Evolutionary conservation across 768 basidiomycete genomes (phyloP).

Genomic region (Leucosporidium yakuticum): DNA sequence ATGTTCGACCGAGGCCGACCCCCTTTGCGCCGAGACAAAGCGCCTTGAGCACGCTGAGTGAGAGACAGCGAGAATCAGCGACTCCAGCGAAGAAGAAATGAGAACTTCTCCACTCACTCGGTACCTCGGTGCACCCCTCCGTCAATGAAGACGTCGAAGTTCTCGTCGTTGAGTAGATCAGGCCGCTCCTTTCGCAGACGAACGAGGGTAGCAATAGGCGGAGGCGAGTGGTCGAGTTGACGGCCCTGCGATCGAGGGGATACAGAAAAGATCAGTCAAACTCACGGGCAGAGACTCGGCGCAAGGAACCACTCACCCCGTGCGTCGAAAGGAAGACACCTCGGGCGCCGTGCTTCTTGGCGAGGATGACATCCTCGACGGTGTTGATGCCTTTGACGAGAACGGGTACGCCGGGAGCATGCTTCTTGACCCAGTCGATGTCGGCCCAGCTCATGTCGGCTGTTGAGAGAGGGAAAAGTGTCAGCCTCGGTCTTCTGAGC

Average conservation of each 20-base stretch:
- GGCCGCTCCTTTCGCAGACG: constrained; percentile 45
- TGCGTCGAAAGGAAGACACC: constrained; percentile 32
- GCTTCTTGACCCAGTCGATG: constrained; percentile 18
- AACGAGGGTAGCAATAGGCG: constrained; percentile 58
- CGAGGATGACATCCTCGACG: constrained; percentile 21
- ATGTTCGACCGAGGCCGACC: constrained; percentile 75
- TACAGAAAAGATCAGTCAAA: background rate
- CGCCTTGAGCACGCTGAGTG: constrained; percentile 44
- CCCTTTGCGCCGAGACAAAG: constrained; percentile 64
- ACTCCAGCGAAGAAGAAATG: background rate
- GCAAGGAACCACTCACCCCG: constrained; percentile 26
- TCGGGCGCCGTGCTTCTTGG: constrained; percentile 13
- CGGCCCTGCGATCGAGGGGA: constrained; percentile 43
- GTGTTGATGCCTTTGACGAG: constrained; percentile 25
- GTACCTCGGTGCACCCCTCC: constrained; percentile 50
- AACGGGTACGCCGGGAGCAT: constrained; percentile 12
- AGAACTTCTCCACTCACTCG: constrained; percentile 43
- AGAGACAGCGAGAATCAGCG: constrained; percentile 29
- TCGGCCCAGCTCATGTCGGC: constrained; percentile 10
- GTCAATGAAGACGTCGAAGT: constrained; percentile 48
- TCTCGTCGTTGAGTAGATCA: constrained; percentile 42
- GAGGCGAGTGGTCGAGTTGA: constrained; percentile 73
- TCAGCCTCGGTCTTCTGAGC: background rate
- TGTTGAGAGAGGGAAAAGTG: background rate
- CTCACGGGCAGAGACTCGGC: background rate